phyloP scores from a whole-genome alignment of 2,329 filamentous ascomycete species.

The Sporothrix schenckii region DNA sequence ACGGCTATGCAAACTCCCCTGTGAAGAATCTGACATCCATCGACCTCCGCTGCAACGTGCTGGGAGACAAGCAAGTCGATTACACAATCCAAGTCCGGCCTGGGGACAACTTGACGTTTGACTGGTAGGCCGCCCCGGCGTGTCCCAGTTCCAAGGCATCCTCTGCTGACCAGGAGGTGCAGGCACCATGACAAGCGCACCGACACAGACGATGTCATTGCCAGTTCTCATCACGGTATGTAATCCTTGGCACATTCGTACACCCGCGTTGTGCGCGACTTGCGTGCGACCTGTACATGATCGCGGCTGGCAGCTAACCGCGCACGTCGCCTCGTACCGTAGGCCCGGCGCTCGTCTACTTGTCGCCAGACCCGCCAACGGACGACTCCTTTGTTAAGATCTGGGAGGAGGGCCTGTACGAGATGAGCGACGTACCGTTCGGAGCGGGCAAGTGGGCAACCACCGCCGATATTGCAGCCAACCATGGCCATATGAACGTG shows the following conservation, averaged over 20 bases:
- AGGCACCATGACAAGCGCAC: constrained; percentile 46
- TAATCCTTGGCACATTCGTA: neutral
- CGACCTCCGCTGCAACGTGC: constrained; percentile 47
- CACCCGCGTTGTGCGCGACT: neutral
- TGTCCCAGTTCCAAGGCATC: neutral
- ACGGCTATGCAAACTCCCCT: constrained; percentile 47
- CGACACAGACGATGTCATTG: constrained; percentile 42
- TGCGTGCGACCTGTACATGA: neutral
- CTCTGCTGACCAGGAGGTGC: neutral
- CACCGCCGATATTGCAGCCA: constrained; percentile 38
- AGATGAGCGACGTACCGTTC: constrained; percentile 40
- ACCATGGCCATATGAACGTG: constrained; percentile 39
- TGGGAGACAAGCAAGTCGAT: constrained; percentile 44
- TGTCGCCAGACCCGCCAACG: constrained; percentile 45
- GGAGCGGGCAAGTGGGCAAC: constrained; percentile 43
- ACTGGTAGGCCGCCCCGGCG: constrained; percentile 39
- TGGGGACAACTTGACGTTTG: constrained; percentile 46
- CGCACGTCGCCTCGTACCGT: neutral
- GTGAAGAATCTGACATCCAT: constrained; percentile 46
- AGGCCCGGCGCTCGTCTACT: constrained; percentile 46
- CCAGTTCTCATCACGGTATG: constrained; percentile 37
- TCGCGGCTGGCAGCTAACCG: neutral
- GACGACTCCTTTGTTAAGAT: constrained; percentile 47
- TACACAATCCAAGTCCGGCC: constrained; percentile 43
- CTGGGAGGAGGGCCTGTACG: constrained; percentile 45